Evolutionary conservation across 192 early-diverging fungal genomes (phyloP), one percentile per base, ranked within the genome.

Genomic region (Linnemannia hyalina): DNA sequence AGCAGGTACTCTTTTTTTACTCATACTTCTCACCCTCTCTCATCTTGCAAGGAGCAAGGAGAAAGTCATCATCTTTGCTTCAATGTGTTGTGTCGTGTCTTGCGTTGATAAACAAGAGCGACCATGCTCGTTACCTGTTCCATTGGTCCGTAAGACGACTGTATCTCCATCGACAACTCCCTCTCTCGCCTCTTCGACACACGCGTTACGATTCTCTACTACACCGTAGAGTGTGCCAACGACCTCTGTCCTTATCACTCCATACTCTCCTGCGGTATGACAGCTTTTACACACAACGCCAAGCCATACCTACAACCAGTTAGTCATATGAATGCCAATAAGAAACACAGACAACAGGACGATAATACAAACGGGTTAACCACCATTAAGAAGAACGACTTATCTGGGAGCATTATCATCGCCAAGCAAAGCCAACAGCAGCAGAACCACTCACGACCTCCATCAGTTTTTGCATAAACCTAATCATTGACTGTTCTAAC

Each of bases 1-100:
- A 89, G 78, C 91, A 92, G 86, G 91, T 92, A 90, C 38, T 38
- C 38, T 40, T 40, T 40, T 40, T 40, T 40, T 18, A 52, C 18
- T 18, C 49, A 52, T 16, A 52, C 49, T 22, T 46, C 38, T 5
- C 44, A 3, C 44, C 13, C 44, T 2, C 44, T 46, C 44, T 52
- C 49, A 52, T 52, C 49, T 52, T 16, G 16, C 49, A 52, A 18
- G 20, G 49, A 52, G 44, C 44, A 46, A 46, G 49, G 5, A 22
- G 5, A 52, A 22, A 16, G 20, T 18, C 49, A 52, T 52, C 49
- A 52, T 52, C 49, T 18, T 4, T 18, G 18, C 49, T 4, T 22
- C 49, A 52, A 22, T 5, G 49, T 52, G 49, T 52, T 52, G 49
- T 52, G 18, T 22, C 49, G 0, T 52, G 18, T 52, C 49, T 52